A percentile compares a stretch with the other conserved stretches of the same genome.
These are phyloP conservation scores for Phytophthora pseudosyringae DNA, from an alignment of 352 stramenopile species.

Conservation along the genomic window DNA sequence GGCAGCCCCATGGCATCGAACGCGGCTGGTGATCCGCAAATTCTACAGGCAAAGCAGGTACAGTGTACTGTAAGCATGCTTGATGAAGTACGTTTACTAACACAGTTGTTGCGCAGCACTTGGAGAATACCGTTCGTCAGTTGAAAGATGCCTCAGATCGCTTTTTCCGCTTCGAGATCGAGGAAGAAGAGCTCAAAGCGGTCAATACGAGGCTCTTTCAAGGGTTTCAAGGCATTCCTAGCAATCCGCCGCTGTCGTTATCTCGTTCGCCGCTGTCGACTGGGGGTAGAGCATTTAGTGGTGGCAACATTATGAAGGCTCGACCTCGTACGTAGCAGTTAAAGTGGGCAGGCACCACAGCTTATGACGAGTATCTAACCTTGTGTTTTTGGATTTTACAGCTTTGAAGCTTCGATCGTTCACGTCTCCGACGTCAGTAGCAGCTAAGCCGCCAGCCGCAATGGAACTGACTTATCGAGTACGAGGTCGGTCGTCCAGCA, in stretches of 20 bases:
- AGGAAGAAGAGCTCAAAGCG: conserved; percentile 91
- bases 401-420: conserved; percentile 40
- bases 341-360: not conserved
- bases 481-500: conserved; percentile 51
- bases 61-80: not conserved
- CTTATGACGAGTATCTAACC: conserved; percentile 5
- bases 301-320: conserved; percentile 17
- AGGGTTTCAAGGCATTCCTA: conserved; percentile 26
- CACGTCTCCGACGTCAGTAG: conserved; percentile 9
- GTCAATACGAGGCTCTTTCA: conserved; percentile 69
- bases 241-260: conserved; percentile 15
- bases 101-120: conserved; percentile 41
- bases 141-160: conserved; percentile 80
- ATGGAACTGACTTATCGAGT: conserved; percentile 73
- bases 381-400: conserved; percentile 2
- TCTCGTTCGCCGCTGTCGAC: conserved; percentile 20
- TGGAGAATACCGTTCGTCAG: conserved; percentile 69
- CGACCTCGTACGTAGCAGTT: conserved; percentile 39
- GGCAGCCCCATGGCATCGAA: not conserved
- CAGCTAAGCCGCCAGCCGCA: conserved; percentile 20
- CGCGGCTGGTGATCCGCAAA: conserved; percentile 29
- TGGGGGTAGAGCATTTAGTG: conserved; percentile 7
- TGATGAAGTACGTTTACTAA: conserved; percentile 3
- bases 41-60: conserved; percentile 40
- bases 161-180: conserved; percentile 95